Evolutionary conservation across 2,329 filamentous ascomycete genomes (phyloP).

Genomic region (Coniochaeta hoffmannii): DNA sequence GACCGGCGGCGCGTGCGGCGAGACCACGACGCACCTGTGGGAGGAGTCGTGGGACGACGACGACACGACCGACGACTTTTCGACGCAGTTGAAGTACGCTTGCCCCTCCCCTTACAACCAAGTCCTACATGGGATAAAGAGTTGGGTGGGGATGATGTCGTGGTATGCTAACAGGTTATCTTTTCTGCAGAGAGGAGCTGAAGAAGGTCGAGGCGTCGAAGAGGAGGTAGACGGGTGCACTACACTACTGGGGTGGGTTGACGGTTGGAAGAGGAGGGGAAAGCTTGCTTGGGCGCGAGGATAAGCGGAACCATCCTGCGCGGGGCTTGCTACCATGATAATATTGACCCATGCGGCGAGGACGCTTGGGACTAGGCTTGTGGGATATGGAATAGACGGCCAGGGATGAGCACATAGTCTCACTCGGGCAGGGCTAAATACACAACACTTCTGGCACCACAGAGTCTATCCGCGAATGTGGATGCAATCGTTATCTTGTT

Average conservation of each 20-base stretch:
- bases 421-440: no score
- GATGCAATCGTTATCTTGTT: neutral
- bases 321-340: no score
- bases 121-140: neutral
- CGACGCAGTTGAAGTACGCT: slow-evolving; percentile 79
- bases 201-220: slow-evolving; percentile 82
- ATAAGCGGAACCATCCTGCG: no score
- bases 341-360: no score
- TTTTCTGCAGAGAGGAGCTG: slow-evolving; percentile 66
- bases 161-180: neutral
- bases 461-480: neutral
- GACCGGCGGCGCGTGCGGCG: slow-evolving; percentile 46
- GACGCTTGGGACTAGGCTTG: no score
- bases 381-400: no score
- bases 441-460: neutral
- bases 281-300: no score
- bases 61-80: slow-evolving; percentile 94
- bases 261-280: no score
- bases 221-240: slow-evolving; percentile 34
- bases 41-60: slow-evolving; percentile 99
- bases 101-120: neutral
- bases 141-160: no score
- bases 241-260: no score
- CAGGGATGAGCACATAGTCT: no score
- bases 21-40: slow-evolving; percentile 76